Evolutionary conservation across 2,329 filamentous ascomycete species (phyloP).

Genomic region (Elsinoe perseae): DNA sequence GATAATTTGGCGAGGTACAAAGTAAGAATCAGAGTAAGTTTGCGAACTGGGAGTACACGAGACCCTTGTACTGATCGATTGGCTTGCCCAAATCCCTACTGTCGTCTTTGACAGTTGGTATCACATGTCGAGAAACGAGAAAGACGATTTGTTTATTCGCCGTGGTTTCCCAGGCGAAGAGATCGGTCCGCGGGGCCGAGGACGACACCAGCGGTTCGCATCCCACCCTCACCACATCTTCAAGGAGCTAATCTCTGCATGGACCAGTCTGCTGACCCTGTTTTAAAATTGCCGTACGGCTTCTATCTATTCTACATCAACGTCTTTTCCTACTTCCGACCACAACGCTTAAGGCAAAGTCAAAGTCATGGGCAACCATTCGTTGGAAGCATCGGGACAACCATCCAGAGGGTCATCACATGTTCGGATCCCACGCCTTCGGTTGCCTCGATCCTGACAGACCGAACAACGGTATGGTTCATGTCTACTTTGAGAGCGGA

Average conservation of each 20-base stretch:
- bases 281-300: slow-evolving; percentile 12
- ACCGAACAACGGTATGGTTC: slow-evolving; percentile 2
- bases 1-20: background rate
- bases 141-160: slow-evolving; percentile 10
- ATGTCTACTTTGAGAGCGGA: background rate
- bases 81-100: background rate
- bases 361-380: slow-evolving; percentile 2
- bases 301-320: slow-evolving; percentile 1
- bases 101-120: background rate
- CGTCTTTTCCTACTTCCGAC: slow-evolving; percentile 6
- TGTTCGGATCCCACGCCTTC: background rate
- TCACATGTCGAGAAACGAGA: slow-evolving; percentile 6
- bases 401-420: background rate
- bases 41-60: background rate
- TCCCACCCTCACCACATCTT: background rate
- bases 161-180: slow-evolving; percentile 4
- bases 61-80: slow-evolving; percentile 13
- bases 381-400: slow-evolving; percentile 3
- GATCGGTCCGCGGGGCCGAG: slow-evolving; percentile 7
- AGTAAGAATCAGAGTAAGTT: background rate
- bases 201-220: background rate
- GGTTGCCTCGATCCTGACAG: background rate
- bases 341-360: background rate
- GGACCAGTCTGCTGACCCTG: slow-evolving; percentile 9
- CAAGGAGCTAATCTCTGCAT: background rate